phyloP scores from a whole-genome alignment of 345 rosid species.

The Eucalyptus polybractea region DNA sequence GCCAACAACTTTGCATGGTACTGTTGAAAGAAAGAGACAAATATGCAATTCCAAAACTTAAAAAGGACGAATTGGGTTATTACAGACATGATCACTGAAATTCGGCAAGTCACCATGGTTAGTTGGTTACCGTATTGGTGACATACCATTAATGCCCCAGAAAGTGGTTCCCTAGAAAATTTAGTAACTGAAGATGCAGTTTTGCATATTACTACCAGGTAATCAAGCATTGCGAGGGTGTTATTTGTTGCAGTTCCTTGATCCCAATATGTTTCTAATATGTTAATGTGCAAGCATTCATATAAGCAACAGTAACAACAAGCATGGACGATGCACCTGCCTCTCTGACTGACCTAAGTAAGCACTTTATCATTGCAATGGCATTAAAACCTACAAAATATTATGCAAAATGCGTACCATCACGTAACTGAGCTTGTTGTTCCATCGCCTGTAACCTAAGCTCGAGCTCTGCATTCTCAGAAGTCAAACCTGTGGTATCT shows the following conservation, averaged over 20 bases:
- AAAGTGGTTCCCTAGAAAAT: not conserved
- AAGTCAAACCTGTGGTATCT: constrained; percentile 63
- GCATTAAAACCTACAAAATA: not conserved
- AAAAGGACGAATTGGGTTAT: not conserved
- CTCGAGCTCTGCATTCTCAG: constrained; percentile 91
- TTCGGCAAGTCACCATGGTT: not conserved
- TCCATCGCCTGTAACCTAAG: constrained; percentile 89
- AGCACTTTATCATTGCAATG: not conserved
- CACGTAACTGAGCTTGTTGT: constrained; percentile 78
- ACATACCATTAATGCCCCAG: not conserved
- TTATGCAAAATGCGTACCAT: constrained; percentile 28
- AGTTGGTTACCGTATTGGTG: not conserved
- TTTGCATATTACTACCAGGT: not conserved
- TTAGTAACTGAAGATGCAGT: not conserved
- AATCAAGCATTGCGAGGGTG: not conserved
- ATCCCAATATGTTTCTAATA: not conserved
- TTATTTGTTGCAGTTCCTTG: not conserved
- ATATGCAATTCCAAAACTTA: not conserved
- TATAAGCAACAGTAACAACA: not conserved
- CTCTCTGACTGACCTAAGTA: not conserved
- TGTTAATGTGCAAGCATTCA: not conserved
- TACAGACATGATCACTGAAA: not conserved
- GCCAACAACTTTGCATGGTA: not conserved
- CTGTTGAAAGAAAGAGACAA: not conserved
- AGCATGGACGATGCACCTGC: not conserved